Percentiles rank a stretch among this genome's conserved stretches.
These are phyloP conservation scores for Penicillium sp. DNA, from an alignment of 2,329 filamentous ascomycete species.

Conservation along the genomic window DNA sequence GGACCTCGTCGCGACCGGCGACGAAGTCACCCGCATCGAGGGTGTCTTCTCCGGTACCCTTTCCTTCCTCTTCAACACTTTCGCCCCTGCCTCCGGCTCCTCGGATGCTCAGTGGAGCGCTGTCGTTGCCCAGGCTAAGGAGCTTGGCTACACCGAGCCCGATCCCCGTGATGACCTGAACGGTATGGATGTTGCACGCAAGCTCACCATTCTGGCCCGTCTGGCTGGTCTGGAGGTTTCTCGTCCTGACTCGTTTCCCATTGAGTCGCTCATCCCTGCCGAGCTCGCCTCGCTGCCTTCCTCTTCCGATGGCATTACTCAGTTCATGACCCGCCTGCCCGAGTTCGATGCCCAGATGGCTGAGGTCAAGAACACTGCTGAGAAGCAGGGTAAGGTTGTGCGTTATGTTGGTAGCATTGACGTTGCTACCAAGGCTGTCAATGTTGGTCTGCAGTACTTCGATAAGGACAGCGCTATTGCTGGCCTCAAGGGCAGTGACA, in stretches of 20 bases:
- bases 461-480: constrained; percentile 89
- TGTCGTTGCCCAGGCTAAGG: constrained; percentile 89
- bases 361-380: constrained; percentile 77
- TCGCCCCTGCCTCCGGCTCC: constrained; percentile 73
- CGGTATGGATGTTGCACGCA: constrained; percentile 87
- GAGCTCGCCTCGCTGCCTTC: constrained; percentile 75
- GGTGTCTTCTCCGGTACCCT: constrained; percentile 98
- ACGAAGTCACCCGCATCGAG: constrained; percentile 88
- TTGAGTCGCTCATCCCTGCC: constrained; percentile 88
- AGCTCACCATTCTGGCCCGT: constrained; percentile 90
- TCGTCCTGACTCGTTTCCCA: constrained; percentile 84
- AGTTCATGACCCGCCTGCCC: constrained; percentile 79
- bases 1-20: constrained; percentile 91
- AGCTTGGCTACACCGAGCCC: constrained; percentile 87
- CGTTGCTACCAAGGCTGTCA: constrained; percentile 74
- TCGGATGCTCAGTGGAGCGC: constrained; percentile 74
- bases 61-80: constrained; percentile 97
- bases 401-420: constrained; percentile 94
- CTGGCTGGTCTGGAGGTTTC: constrained; percentile 79
- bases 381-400: constrained; percentile 85
- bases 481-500: constrained; percentile 92
- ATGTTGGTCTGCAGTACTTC: constrained; percentile 88
- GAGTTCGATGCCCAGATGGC: constrained; percentile 91
- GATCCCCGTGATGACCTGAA: constrained; percentile 86
- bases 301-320: constrained; percentile 60